Evolutionary conservation across 1,284 basidiomycete species (phyloP), one percentile per base, ranked within the genome.

Genomic region (Prillingera fragicola): DNA sequence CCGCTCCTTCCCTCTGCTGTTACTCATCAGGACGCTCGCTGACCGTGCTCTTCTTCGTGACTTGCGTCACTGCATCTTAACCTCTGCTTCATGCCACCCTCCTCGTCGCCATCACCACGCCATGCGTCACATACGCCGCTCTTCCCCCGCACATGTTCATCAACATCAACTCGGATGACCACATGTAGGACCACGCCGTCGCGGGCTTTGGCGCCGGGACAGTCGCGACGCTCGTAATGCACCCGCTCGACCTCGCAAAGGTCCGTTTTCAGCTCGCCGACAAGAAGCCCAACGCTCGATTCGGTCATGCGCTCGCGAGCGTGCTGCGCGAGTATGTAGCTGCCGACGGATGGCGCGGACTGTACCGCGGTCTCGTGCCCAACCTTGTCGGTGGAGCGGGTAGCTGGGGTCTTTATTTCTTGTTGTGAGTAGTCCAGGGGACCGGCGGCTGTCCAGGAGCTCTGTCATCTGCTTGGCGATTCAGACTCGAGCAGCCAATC

Each of bases 341-440:
- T 24, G 73, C 76, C 27, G 81, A 89, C 52, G 92, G 94, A 7
- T 85, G 82, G 81, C 78, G 73, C 53, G 94, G 92, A 0, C 75
- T 98, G 38, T 97, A 97, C 70, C 80, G 94, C 48, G 94, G 94
- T 10, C 74, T 98, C 22, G 80, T 82, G 3, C 83, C 92, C 2
- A 99, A 98, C 64, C 79, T 97, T 33, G 87, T 88, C 0, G 94
- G 95, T 15, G 97, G 97, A 59, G 90, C 92, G n/a, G 82, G 85
- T 6, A 92, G 87, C 59, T 98, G 94, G 94, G 94, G 95, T 0
- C 73, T 96, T 24, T 98, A 99, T 72, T 98, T 98, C 72, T 78
- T 96, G 51, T 95, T 95, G 94, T 94, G 66, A 72, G 88, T 78
- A 2, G 9, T 12, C 18, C 19, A n/a, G 26, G 15, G 10, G 31